phyloP scores from a whole-genome alignment of 148 eudicot genomes.

The Spergularia marina region DNA sequence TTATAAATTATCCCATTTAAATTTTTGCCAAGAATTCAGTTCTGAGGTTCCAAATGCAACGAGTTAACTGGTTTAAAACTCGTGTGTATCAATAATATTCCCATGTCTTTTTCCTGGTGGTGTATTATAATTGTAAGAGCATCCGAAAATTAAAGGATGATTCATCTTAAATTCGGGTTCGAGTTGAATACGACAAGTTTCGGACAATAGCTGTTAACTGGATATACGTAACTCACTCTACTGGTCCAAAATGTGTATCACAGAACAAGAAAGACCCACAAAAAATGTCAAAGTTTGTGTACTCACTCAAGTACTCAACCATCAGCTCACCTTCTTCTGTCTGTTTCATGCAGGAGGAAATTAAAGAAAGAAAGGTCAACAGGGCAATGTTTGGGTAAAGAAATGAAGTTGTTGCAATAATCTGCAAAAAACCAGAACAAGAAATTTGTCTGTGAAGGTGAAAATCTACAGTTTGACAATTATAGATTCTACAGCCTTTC shows the following conservation, averaged over 20 bases:
- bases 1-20: no score
- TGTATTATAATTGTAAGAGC: no score
- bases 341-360: background rate
- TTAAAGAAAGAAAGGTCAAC: background rate
- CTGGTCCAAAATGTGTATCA: background rate
- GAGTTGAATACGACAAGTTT: no score
- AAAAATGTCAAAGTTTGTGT: slow-evolving; percentile 19
- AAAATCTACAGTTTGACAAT: slow-evolving; percentile 13
- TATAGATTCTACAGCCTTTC: background rate
- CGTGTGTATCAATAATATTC: no score
- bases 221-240: no score
- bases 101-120: no score
- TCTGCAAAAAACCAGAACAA: background rate
- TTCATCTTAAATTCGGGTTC: no score
- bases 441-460: background rate
- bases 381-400: background rate
- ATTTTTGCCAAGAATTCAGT: no score
- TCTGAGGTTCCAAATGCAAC: no score
- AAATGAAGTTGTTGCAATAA: background rate
- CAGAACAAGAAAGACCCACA: slow-evolving; percentile 9
- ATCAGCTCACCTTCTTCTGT: slow-evolving; percentile 12
- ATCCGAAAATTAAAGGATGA: no score
- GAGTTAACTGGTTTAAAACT: no score
- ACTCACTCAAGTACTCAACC: background rate
- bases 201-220: no score